Evolutionary conservation across 352 stramenopile genomes (phyloP).

Genomic region (Phytophthora idaei): DNA sequence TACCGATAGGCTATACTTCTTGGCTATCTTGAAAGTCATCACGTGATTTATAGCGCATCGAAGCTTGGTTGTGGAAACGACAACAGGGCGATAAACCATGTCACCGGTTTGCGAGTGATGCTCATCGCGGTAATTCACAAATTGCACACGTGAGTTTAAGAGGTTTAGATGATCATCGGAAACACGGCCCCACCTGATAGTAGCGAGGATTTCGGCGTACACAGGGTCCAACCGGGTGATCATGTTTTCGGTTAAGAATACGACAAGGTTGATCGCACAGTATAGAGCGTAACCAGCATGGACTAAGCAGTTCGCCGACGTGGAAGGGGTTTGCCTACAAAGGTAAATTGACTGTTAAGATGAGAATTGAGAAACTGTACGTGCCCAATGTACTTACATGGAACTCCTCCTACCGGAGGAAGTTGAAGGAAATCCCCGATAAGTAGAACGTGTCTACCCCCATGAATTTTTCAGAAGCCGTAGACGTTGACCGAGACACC

Average conservation of each 20-base stretch:
- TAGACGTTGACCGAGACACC: constrained; percentile 9
- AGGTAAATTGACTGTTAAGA: not conserved
- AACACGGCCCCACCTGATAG: constrained; percentile 3
- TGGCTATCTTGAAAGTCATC: constrained; percentile 15
- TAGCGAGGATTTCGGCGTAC: constrained; percentile 2
- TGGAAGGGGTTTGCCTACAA: not conserved
- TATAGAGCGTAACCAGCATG: constrained; percentile 1
- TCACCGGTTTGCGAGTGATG: not conserved
- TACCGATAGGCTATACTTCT: not conserved
- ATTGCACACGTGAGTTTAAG: constrained; percentile 20
- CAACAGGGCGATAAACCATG: constrained; percentile 16
- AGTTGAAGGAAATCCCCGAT: constrained; percentile 35
- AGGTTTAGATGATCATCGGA: not conserved
- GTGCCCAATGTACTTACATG: constrained; percentile 13
- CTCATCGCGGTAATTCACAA: not conserved
- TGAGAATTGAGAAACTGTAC: too few relatives aligned
- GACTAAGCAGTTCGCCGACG: not conserved
- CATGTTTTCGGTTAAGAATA: constrained; percentile 16
- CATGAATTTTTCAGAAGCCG: constrained; percentile 11
- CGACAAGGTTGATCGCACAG: constrained; percentile 8
- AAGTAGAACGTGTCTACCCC: constrained; percentile 33
- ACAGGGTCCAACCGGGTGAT: not conserved
- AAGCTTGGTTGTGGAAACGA: constrained; percentile 25
- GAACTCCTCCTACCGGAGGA: constrained; percentile 11
- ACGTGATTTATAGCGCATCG: constrained; percentile 18